These are phyloP conservation scores for Backusella sp. DNA, from an alignment of 192 early-diverging fungal genomes.

Conservation along the genomic window DNA sequence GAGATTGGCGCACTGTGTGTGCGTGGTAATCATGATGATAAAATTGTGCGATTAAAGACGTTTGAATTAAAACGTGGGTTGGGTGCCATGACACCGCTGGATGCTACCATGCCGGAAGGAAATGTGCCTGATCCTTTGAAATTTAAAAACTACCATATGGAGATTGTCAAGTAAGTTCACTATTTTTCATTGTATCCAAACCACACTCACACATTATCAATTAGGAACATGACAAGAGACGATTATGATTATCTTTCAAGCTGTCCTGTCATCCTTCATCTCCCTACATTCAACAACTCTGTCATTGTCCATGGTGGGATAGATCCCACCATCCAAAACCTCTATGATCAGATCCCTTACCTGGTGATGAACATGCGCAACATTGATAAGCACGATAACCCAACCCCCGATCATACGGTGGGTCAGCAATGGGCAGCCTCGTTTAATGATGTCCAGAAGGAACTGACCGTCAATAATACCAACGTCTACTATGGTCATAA, in stretches of 20 bases:
- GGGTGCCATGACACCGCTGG: neutral
- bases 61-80: slow-evolving; percentile 20
- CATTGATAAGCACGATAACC: slow-evolving; percentile 38
- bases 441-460: slow-evolving; percentile 36
- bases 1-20: slow-evolving; percentile 51
- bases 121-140: slow-evolving; percentile 34
- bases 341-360: slow-evolving; percentile 54
- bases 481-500: slow-evolving; percentile 71
- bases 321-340: slow-evolving; percentile 40
- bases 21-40: slow-evolving; percentile 77
- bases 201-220: neutral
- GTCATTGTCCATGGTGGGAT: slow-evolving; percentile 70
- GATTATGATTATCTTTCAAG: slow-evolving; percentile 52
- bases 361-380: slow-evolving; percentile 63
- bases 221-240: slow-evolving; percentile 28
- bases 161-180: slow-evolving; percentile 35
- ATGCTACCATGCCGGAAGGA: slow-evolving; percentile 27
- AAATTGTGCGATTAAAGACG: slow-evolving; percentile 55
- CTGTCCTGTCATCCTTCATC: slow-evolving; percentile 53
- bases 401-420: slow-evolving; percentile 25
- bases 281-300: slow-evolving; percentile 39
- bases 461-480: slow-evolving; percentile 24
- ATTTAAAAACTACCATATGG: slow-evolving; percentile 26
- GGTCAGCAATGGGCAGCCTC: slow-evolving; percentile 40
- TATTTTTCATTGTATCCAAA: too few relatives aligned